A percentile compares a stretch with the other conserved stretches of the same genome.
phyloP scores from a whole-genome alignment of 108 stramenopile species.

The Skeletonema costatum region DNA sequence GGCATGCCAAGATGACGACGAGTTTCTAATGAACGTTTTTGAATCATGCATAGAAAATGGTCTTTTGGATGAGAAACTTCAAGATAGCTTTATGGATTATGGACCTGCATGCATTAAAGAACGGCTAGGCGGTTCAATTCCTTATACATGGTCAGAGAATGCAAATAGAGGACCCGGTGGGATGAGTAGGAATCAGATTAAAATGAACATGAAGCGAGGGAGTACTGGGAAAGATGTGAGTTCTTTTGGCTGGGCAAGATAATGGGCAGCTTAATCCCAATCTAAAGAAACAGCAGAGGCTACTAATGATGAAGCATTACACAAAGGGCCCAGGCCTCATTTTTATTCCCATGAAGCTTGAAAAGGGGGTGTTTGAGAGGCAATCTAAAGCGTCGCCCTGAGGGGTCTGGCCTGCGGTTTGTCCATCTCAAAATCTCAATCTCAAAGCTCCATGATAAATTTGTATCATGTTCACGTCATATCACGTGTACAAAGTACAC shows the following conservation, averaged over 20 bases:
- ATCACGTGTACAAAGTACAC: no score
- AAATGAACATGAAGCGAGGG: not conserved
- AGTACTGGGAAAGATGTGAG: slow-evolving; percentile 1
- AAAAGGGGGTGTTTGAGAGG: no score
- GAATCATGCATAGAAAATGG: not conserved
- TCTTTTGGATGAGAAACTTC: slow-evolving; percentile 4
- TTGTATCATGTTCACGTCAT: no score
- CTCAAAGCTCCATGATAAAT: no score
- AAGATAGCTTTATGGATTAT: slow-evolving; percentile 1
- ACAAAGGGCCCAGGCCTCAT: no score
- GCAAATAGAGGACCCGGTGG: slow-evolving; percentile 7
- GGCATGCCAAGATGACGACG: slow-evolving; percentile 2
- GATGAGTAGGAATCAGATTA: slow-evolving; percentile 1
- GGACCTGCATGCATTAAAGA: slow-evolving; percentile 3
- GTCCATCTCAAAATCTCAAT: no score
- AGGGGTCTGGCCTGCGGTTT: no score
- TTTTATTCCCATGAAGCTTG: no score
- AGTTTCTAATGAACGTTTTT: slow-evolving; percentile 5
- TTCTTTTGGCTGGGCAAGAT: slow-evolving; percentile 15
- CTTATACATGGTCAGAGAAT: not conserved
- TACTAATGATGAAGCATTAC: no score
- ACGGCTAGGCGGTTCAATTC: not conserved
- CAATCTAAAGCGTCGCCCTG: no score
- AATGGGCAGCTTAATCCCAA: not conserved
- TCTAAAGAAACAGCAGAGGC: no score